These are phyloP conservation scores for Nannizzia gypsea DNA, from an alignment of 2,329 filamentous ascomycete species.

Conservation along the genomic window DNA sequence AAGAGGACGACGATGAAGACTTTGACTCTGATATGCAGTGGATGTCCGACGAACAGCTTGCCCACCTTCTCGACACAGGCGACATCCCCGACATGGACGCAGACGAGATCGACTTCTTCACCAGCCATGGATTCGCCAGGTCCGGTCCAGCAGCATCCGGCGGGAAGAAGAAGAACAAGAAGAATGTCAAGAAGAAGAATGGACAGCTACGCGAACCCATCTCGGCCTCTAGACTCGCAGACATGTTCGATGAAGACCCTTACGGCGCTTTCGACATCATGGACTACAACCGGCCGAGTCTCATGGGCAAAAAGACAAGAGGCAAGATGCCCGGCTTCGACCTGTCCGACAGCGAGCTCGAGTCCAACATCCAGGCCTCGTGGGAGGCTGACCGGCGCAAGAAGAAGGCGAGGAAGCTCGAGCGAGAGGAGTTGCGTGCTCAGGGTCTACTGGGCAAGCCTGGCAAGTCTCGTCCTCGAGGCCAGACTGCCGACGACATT, in stretches of 20 bases:
- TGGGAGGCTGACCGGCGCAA: conserved; percentile 59
- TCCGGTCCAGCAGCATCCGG: not conserved
- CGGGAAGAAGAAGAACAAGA: not conserved
- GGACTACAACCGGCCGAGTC: conserved; percentile 62
- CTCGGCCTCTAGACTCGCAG: conserved; percentile 45
- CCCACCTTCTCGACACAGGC: conserved; percentile 49
- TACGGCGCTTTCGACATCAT: conserved; percentile 70
- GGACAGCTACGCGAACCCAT: not conserved
- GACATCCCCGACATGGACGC: conserved; percentile 51
- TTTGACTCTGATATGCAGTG: conserved; percentile 23
- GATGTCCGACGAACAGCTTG: conserved; percentile 51
- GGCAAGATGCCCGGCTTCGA: conserved; percentile 44
- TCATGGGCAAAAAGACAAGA: conserved; percentile 55
- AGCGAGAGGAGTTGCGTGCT: conserved; percentile 56
- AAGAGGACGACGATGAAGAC: conserved; percentile 21
- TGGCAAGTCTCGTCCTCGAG: conserved; percentile 57
- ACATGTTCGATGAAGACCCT: conserved; percentile 47
- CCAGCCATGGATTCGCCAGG: conserved; percentile 16
- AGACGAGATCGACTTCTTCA: conserved; percentile 48
- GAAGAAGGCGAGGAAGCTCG: conserved; percentile 58
- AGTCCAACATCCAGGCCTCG: conserved; percentile 45
- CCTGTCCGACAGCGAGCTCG: conserved; percentile 56
- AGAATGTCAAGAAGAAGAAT: not conserved
- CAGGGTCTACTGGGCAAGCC: conserved; percentile 54
- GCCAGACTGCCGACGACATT: conserved; percentile 61